Conservation (phyloP, 31 red algal species). For the Asparagopsis taxiformis region DNA sequence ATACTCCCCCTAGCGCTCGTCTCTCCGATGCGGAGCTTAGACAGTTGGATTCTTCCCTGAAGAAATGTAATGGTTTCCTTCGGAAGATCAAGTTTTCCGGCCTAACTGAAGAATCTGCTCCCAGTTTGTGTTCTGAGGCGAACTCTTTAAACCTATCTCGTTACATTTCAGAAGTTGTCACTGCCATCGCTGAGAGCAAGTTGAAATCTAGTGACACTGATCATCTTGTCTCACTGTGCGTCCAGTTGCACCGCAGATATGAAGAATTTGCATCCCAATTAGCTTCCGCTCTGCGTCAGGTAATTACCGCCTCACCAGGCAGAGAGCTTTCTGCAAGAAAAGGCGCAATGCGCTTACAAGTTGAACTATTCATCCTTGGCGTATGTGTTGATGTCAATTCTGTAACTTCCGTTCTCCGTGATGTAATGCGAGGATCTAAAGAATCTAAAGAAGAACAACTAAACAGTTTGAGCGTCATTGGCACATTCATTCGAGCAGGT, state of each 20-base stretch:
- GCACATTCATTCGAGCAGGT: constrained; percentile 49
- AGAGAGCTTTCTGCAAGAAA: constrained; percentile 56
- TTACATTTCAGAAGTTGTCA: constrained; percentile 90
- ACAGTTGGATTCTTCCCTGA: constrained; percentile 84
- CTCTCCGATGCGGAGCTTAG: constrained; percentile 61
- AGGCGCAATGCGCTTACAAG: constrained; percentile 68
- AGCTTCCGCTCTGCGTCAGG: constrained; percentile 27
- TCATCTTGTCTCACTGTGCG: constrained; percentile 41
- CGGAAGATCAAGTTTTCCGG: constrained; percentile 73
- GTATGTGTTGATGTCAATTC: constrained; percentile 55
- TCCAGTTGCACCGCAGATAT: constrained; percentile 69
- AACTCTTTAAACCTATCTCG: constrained; percentile 75
- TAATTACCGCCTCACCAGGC: constrained; percentile 15
- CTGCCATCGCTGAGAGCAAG: constrained; percentile 79
- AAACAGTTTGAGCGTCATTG: constrained; percentile 31
- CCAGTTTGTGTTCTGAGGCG: constrained; percentile 53
- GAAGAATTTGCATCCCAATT: constrained; percentile 68
- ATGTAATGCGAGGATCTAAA: constrained; percentile 42
- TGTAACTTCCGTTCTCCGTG: constrained; percentile 40
- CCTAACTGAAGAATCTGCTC: constrained; percentile 52
- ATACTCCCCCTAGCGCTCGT: constrained; percentile 22
- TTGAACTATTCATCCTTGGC: constrained; percentile 68
- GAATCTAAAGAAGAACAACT: constrained; percentile 52
- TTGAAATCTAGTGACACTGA: constrained; percentile 66
- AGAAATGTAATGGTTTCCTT: constrained; percentile 96